Conservation (phyloP, 23 red algal species). For the Gracilaria vermiculophylla region DNA sequence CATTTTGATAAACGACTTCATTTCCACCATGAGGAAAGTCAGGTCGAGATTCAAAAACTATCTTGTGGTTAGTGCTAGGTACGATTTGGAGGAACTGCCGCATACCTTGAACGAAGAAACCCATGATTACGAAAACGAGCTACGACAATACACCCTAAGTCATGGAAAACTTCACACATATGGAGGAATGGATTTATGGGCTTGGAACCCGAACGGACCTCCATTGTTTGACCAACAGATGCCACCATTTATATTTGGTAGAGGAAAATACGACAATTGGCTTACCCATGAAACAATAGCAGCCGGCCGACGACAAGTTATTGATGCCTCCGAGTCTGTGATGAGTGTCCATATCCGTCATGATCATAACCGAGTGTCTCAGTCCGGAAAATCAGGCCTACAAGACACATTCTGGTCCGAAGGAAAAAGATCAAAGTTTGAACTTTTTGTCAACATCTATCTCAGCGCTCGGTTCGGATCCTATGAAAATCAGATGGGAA, state of each 20-base stretch:
- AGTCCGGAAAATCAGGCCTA: neutral
- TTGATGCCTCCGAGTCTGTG: conserved; percentile 90
- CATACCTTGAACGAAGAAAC: conserved; percentile 22
- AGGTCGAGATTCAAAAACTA: conserved; percentile 75
- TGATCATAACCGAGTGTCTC: conserved; percentile 66
- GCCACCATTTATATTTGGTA: conserved; percentile 90
- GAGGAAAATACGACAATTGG: conserved; percentile 99
- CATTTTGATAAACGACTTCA: conserved; percentile 81
- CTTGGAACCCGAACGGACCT: conserved; percentile 80
- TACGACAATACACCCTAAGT: conserved; percentile 40
- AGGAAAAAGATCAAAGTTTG: conserved; percentile 81
- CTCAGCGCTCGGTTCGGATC: conserved; percentile 71
- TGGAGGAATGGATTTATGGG: conserved; percentile 96
- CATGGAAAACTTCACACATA: conserved; percentile 89
- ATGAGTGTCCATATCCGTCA: conserved; percentile 81
- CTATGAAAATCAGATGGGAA: conserved; percentile 92
- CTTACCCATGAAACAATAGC: conserved; percentile 89
- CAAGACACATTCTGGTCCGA: conserved; percentile 75
- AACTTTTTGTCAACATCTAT: conserved; percentile 94
- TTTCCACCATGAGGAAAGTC: conserved; percentile 59
- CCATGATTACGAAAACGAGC: neutral
- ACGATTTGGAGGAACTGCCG: conserved; percentile 81
- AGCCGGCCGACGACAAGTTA: conserved; percentile 67
- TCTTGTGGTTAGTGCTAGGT: conserved; percentile 84
- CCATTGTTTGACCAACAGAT: conserved; percentile 79